A percentile compares a stretch with the other conserved stretches of the same genome.
Evolutionary conservation across 169 alveolate genomes (phyloP).

Genomic region (Plasmodium gaboni): DNA sequence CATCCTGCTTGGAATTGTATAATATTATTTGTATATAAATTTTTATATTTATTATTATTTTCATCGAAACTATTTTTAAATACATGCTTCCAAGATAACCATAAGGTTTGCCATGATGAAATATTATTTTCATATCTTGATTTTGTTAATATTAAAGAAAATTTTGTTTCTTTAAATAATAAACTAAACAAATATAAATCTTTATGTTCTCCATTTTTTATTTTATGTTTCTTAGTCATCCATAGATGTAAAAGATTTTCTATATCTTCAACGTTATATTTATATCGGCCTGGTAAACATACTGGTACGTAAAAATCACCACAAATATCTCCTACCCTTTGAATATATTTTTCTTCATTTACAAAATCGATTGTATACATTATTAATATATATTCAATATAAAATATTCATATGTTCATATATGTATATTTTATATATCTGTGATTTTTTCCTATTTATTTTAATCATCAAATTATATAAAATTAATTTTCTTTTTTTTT

Average conservation of each 20-base stretch:
- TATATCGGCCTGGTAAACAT: constrained; percentile 57
- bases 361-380: constrained; percentile 63
- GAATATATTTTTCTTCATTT: constrained; percentile 25
- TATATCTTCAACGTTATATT: constrained; percentile 49
- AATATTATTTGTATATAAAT: constrained; percentile 17
- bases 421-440: not conserved
- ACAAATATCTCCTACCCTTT: constrained; percentile 63
- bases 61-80: constrained; percentile 42
- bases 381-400: not conserved
- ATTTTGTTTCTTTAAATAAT: constrained; percentile 54
- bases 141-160: constrained; percentile 55
- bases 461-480: too few relatives aligned
- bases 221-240: constrained; percentile 32
- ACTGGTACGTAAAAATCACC: constrained; percentile 47
- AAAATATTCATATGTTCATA: not conserved
- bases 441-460: too few relatives aligned
- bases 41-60: constrained; percentile 27
- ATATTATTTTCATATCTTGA: constrained; percentile 53
- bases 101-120: constrained; percentile 51
- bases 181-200: constrained; percentile 16
- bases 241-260: constrained; percentile 49
- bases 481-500: too few relatives aligned
- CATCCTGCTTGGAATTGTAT: constrained; percentile 63
- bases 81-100: constrained; percentile 69
- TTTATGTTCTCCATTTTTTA: constrained; percentile 20